phyloP scores from a whole-genome alignment of 75 land plant genomes.

The Picea sitchensis region DNA sequence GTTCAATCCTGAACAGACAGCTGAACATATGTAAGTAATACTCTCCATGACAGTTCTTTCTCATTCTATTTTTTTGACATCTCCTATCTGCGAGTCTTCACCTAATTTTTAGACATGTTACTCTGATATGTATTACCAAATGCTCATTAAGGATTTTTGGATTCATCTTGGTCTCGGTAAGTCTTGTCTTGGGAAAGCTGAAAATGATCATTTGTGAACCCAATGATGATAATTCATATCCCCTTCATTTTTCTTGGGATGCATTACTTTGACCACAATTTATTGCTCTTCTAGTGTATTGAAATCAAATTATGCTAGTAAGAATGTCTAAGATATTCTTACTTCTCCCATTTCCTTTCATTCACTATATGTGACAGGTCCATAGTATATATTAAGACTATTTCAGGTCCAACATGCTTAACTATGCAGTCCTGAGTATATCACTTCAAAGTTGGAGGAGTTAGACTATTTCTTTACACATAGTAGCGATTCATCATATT shows the following conservation, averaged over 20 bases:
- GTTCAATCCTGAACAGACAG: slow-evolving; percentile 38
- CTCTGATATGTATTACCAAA: not conserved
- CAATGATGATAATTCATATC: not conserved
- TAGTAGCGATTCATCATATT: not conserved
- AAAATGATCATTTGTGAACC: too few relatives aligned
- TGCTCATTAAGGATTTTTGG: not conserved
- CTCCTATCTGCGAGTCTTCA: not conserved
- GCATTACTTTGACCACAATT: too few relatives aligned
- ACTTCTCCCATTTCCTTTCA: not conserved
- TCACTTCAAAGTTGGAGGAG: not conserved
- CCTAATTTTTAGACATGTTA: not conserved
- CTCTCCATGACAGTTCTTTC: not conserved
- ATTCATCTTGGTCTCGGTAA: not conserved
- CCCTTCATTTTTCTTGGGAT: too few relatives aligned
- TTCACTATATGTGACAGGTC: not conserved
- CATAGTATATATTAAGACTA: not conserved
- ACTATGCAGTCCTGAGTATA: not conserved
- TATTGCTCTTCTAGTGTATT: not conserved
- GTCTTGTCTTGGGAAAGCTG: too few relatives aligned
- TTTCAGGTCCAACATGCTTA: not conserved
- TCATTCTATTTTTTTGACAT: not conserved
- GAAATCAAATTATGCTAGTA: not conserved
- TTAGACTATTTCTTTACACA: not conserved
- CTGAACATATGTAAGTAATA: slow-evolving; percentile 48
- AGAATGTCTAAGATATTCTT: not conserved